Conservation (phyloP, 192 early-diverging fungal genomes). For the Coemansia sp. region DNA sequence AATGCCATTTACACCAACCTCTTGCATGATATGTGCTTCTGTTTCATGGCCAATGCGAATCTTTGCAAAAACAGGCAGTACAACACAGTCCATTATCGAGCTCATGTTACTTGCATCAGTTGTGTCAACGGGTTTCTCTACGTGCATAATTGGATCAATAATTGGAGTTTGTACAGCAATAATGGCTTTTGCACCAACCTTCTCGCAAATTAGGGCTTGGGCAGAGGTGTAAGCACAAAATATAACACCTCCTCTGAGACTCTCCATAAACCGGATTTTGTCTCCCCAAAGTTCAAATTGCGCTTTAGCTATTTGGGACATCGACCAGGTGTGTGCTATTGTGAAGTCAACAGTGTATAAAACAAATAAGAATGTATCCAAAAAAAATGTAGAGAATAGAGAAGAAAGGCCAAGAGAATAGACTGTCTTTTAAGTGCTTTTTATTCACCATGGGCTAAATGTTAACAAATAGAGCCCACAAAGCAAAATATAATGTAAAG, state of each 20-base stretch:
- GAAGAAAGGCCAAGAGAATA: not conserved
- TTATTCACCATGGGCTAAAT: not conserved
- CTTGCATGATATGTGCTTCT: conserved; percentile 70
- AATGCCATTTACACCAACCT: conserved; percentile 3
- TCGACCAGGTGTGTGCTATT: not conserved
- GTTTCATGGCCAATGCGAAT: conserved; percentile 95
- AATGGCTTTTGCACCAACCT: conserved; percentile 90
- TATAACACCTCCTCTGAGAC: conserved; percentile 94
- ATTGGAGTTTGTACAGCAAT: conserved; percentile 87
- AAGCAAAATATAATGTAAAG: not conserved
- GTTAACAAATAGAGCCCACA: not conserved
- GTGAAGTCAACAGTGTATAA: not conserved
- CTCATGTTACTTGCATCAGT: conserved; percentile 90
- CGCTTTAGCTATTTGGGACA: not conserved
- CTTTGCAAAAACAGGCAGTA: conserved; percentile 97
- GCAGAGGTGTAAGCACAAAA: conserved; percentile 93
- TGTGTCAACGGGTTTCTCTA: conserved; percentile 87
- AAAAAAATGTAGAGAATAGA: not conserved
- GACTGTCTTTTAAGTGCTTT: too few relatives aligned
- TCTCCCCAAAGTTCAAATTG: not conserved
- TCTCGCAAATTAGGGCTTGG: conserved; percentile 91
- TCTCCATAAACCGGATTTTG: conserved; percentile 1
- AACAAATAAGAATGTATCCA: not conserved
- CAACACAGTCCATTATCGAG: conserved; percentile 84
- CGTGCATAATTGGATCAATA: too few relatives aligned